Percentiles rank a stretch among this genome's conserved stretches.
Conservation (phyloP, 495 filamentous ascomycete genomes). For the Talaromyces ruber region DNA sequence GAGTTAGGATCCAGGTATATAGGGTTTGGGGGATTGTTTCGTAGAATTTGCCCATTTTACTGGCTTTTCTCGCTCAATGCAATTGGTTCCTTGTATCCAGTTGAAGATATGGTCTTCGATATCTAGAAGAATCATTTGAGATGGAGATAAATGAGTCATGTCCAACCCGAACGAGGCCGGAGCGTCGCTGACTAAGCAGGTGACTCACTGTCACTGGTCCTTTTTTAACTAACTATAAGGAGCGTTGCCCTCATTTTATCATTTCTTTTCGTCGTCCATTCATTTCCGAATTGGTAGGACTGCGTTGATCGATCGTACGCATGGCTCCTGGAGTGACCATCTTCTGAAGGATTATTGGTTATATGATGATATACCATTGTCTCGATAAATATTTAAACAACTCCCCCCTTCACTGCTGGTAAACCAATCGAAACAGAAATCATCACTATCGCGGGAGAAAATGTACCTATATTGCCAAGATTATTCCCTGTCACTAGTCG, state of each 20-base stretch:
- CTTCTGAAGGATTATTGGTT: neutral
- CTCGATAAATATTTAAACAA: neutral
- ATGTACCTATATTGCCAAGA: neutral
- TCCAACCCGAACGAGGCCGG: no score
- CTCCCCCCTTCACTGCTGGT: neutral
- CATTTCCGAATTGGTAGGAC: neutral
- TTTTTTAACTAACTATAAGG: no score
- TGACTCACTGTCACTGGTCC: no score
- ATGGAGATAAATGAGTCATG: no score
- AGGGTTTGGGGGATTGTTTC: conserved; percentile 48
- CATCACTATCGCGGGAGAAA: neutral
- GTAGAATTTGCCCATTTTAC: conserved; percentile 54
- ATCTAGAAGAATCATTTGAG: no score
- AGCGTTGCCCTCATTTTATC: no score
- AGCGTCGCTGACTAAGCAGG: no score
- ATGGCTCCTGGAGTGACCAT: neutral
- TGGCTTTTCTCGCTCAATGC: neutral
- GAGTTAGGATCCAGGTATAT: conserved; percentile 47
- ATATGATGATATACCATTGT: neutral
- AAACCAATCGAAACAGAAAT: neutral
- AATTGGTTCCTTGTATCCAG: neutral
- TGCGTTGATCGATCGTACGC: neutral
- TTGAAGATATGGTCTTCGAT: no score
- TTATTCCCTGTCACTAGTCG: neutral
- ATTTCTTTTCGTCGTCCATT: neutral